A percentile compares a stretch with the other conserved stretches of the same genome.
Evolutionary conservation across 208 protist species (phyloP).

Genomic region (Trypanosoma avium): DNA sequence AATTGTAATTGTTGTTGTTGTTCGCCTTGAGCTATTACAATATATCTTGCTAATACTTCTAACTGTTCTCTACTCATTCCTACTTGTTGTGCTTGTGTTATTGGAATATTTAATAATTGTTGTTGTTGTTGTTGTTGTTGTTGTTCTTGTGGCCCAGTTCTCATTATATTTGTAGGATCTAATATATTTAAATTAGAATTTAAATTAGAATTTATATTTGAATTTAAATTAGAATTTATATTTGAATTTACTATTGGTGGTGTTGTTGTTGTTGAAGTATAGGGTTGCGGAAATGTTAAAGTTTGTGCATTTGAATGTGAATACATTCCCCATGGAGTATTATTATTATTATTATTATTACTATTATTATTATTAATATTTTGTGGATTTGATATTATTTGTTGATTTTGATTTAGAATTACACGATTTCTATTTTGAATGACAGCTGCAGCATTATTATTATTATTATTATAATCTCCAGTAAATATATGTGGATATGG

Average conservation of each 20-base stretch:
- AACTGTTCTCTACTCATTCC: neutral
- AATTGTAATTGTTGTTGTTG: slow-evolving; percentile 14
- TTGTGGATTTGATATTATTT: neutral
- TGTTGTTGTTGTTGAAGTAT: slow-evolving; percentile 27
- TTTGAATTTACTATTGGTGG: slow-evolving; percentile 13
- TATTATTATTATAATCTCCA: neutral
- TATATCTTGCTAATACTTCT: neutral
- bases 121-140: slow-evolving; percentile 14
- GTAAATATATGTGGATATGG: slow-evolving; percentile 1
- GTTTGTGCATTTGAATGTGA: too few species aligned
- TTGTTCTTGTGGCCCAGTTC: slow-evolving; percentile 13
- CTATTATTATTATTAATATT: neutral
- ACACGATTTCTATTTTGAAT: too few species aligned
- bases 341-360: neutral
- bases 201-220: too few species aligned
- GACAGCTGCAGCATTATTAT: too few species aligned
- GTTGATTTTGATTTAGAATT: neutral
- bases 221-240: too few species aligned
- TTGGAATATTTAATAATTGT: neutral
- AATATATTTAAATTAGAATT: too few species aligned
- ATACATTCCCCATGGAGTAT: too few species aligned
- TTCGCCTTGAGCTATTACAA: neutral
- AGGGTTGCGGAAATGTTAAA: too few species aligned
- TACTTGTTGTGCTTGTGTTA: neutral
- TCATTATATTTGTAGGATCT: neutral